A percentile compares a stretch with the other conserved stretches of the same genome.
Conservation (phyloP, 164 flowering plant genomes). For the Buxus sempervirens region DNA sequence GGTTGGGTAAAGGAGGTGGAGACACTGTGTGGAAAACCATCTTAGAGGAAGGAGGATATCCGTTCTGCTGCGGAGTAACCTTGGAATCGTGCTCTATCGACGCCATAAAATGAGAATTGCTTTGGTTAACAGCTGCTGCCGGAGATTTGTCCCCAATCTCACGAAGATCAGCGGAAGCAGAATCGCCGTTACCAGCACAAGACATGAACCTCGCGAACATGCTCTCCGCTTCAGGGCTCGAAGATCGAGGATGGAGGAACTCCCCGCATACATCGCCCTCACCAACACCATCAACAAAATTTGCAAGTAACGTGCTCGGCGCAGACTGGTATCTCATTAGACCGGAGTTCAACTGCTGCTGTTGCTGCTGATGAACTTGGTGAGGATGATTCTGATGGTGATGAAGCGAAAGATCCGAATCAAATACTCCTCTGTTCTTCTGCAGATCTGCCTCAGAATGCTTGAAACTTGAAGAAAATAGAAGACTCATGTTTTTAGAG, state of each 20-base stretch:
- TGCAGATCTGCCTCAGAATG: constrained; percentile 14
- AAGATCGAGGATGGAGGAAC: constrained; percentile 2
- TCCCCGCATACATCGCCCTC: background rate
- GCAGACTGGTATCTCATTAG: constrained; percentile 47
- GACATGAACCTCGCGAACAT: constrained; percentile 37
- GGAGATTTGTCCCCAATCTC: constrained; percentile 11
- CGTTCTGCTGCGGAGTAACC: background rate
- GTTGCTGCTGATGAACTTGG: constrained; percentile 10
- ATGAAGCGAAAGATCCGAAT: constrained; percentile 11
- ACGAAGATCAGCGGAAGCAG: background rate
- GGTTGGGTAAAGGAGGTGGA: constrained; percentile 27
- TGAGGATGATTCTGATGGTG: constrained; percentile 1
- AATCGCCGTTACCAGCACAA: background rate
- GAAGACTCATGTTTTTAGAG: constrained; percentile 18
- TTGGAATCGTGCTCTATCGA: background rate
- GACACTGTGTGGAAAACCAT: constrained; percentile 29
- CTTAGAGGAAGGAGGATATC: constrained; percentile 19
- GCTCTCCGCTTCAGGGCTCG: constrained; percentile 28
- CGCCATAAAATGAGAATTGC: constrained; percentile 12
- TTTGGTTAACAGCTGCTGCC: background rate
- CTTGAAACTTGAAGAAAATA: constrained; percentile 20
- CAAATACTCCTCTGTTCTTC: constrained; percentile 23
- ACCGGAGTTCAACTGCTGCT: constrained; percentile 25
- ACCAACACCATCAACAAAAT: constrained; percentile 3
- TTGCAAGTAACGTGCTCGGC: constrained; percentile 42